These are phyloP conservation scores for Nakazawaea wickerhamii DNA, from an alignment of 805 yeast genomes.

Conservation along the genomic window DNA sequence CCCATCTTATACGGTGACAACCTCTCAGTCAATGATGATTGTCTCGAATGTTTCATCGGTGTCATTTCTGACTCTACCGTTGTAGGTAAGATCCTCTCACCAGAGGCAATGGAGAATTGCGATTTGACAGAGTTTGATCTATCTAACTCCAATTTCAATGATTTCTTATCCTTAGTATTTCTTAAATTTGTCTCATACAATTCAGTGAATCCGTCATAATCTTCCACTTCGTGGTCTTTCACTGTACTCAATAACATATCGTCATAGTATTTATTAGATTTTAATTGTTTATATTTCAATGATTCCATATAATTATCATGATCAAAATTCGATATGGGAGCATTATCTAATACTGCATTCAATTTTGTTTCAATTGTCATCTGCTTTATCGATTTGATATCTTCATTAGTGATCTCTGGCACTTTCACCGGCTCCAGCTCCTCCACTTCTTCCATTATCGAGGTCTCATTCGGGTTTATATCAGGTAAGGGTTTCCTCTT, in stretches of 20 bases:
- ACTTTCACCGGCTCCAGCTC: slow-evolving; percentile 21
- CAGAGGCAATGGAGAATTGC: slow-evolving; percentile 22
- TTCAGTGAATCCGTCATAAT: slow-evolving; percentile 25
- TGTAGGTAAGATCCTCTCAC: slow-evolving; percentile 23
- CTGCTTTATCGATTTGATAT: slow-evolving; percentile 20
- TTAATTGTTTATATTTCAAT: slow-evolving; percentile 16
- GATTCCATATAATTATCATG: slow-evolving; percentile 25
- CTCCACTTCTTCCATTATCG: slow-evolving; percentile 17
- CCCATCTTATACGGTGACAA: slow-evolving; percentile 12
- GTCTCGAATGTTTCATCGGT: slow-evolving; percentile 7
- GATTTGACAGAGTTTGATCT: slow-evolving; percentile 26
- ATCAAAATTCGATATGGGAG: slow-evolving; percentile 20
- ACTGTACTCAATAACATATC: slow-evolving; percentile 21
- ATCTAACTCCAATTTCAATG: slow-evolving; percentile 23
- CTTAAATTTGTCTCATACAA: slow-evolving; percentile 29
- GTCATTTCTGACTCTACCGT: slow-evolving; percentile 16
- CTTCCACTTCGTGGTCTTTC: slow-evolving; percentile 13
- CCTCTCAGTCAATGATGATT: slow-evolving; percentile 8
- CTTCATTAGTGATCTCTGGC: slow-evolving; percentile 21
- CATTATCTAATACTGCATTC: slow-evolving; percentile 32
- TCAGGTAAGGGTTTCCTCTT: slow-evolving; percentile 33
- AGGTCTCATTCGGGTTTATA: slow-evolving; percentile 29
- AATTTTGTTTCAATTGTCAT: slow-evolving; percentile 39
- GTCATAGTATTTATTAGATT: slow-evolving; percentile 16
- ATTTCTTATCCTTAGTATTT: slow-evolving; percentile 21